Evolutionary conservation across 805 yeast species (phyloP).

Genomic region (Brettanomyces custersianus): DNA sequence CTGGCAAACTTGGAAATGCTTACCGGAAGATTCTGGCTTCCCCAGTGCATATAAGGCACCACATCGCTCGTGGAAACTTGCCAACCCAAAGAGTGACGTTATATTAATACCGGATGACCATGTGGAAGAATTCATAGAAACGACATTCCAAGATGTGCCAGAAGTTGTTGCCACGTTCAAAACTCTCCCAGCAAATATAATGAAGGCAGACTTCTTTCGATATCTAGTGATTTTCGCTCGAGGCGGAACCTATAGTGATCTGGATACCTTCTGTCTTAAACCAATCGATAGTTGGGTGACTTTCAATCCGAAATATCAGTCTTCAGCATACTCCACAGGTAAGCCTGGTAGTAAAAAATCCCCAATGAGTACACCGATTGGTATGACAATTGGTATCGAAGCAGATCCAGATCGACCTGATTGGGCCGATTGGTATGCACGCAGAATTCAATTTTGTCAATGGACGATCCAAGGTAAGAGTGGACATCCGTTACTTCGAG

Average conservation of each 20-base stretch:
- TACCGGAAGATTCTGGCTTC: conserved; percentile 44
- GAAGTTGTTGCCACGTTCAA: conserved; percentile 68
- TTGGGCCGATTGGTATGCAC: conserved; percentile 89
- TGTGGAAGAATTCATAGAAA: conserved; percentile 45
- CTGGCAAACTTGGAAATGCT: conserved; percentile 94
- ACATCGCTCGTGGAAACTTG: conserved; percentile 54
- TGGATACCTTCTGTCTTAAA: conserved; percentile 74
- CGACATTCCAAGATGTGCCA: conserved; percentile 64
- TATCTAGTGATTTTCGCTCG: conserved; percentile 79
- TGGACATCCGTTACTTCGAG: conserved; percentile 87
- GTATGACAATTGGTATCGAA: conserved; percentile 84
- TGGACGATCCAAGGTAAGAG: conserved; percentile 89
- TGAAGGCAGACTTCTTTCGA: conserved; percentile 90
- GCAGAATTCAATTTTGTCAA: conserved; percentile 91
- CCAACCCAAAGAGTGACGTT: conserved; percentile 59
- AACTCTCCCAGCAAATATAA: conserved; percentile 67
- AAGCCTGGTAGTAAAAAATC: not conserved
- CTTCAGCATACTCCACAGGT: conserved; percentile 3
- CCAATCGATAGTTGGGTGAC: conserved; percentile 74
- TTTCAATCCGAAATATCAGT: conserved; percentile 15
- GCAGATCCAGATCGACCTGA: conserved; percentile 96
- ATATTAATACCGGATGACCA: conserved; percentile 59
- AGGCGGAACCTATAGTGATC: conserved; percentile 90
- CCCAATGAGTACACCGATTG: conserved; percentile 33
- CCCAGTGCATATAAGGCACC: conserved; percentile 42